Evolutionary conservation across 768 basidiomycete genomes (phyloP), one percentile per base, ranked within the genome.

Genomic region (Strobilomyces confusus): DNA sequence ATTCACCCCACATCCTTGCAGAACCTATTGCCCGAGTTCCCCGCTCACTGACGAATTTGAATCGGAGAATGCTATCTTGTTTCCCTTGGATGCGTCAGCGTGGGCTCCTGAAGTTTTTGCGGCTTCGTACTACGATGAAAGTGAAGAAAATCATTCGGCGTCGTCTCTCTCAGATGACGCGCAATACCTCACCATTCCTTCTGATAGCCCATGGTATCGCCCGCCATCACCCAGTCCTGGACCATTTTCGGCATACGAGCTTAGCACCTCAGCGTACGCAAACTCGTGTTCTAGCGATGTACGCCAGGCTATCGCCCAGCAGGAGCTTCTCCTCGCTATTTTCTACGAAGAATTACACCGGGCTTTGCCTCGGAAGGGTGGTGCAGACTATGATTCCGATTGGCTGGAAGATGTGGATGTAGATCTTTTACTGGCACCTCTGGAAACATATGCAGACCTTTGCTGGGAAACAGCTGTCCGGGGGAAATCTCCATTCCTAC

Each of bases 181-280:
- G 4, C 77, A 78, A 57, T 73, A 73, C 42, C 62, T 77, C 45
- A 67, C 63, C 47, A 75, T 78, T 44, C 67, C 71, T 12, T 63
- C 58, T 32, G 70, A 70, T 47, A 77, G 70, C 38, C 71, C 71
- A 4, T 77, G 75, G 67, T 73, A 72, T 55, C 66, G 60, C 22
- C 60, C 52, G 30, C 67, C 70, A 30, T 62, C 69, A 25, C 58
- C 63, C 20, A 66, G 63, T 49, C 64, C 68, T 6, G 57, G 54
- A 41, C 66, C 62, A 3, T n/a, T 56, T n/a, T 47, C 66, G 1
- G 62, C 58, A 29, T 48, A 58, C 23, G 62, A 62, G 40, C 33
- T 65, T 32, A 51, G 22, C 25, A 58, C 58, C 29, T 58, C 59
- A 5, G 48, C 50, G 36, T 67, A 58, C 19, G 60, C 60, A 37